Conservation (phyloP, 768 basidiomycete genomes). For the Boletellus ananiceps region DNA sequence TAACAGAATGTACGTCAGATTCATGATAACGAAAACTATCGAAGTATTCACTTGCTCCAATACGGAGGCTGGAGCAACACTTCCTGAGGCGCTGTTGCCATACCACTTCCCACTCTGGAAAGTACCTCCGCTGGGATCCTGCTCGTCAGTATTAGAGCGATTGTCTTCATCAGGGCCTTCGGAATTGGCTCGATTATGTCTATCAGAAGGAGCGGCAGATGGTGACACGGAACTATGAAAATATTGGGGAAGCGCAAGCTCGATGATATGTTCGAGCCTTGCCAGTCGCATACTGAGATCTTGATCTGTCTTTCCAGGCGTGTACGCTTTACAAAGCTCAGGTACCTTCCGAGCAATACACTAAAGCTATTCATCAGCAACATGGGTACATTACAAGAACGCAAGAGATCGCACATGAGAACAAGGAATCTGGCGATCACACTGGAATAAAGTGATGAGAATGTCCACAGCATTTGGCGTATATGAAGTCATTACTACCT, state of each 20-base stretch:
- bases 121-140: slow-evolving; percentile 68
- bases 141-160: slow-evolving; percentile 70
- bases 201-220: slow-evolving; percentile 30
- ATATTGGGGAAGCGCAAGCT: slow-evolving; percentile 73
- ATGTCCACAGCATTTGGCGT: slow-evolving; percentile 8
- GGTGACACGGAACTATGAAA: slow-evolving; percentile 42
- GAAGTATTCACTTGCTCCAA: slow-evolving; percentile 63
- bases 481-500: slow-evolving; percentile 40
- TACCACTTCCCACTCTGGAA: slow-evolving; percentile 87
- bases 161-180: slow-evolving; percentile 57
- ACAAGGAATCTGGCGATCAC: slow-evolving; percentile 81
- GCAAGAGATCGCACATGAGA: slow-evolving; percentile 57
- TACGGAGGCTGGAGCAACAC: slow-evolving; percentile 73
- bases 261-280: slow-evolving; percentile 77
- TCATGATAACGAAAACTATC: slow-evolving; percentile 8
- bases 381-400: neutral
- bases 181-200: slow-evolving; percentile 44
- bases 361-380: slow-evolving; percentile 35
- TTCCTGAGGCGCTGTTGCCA: slow-evolving; percentile 78
- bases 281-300: slow-evolving; percentile 71
- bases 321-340: slow-evolving; percentile 83
- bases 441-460: slow-evolving; percentile 42
- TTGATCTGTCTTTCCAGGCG: slow-evolving; percentile 81
- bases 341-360: slow-evolving; percentile 84
- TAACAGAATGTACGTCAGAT: slow-evolving; percentile 29